Evolutionary conservation across 139 green algal genomes (phyloP).

Genomic region (Zygnema cylindricum): DNA sequence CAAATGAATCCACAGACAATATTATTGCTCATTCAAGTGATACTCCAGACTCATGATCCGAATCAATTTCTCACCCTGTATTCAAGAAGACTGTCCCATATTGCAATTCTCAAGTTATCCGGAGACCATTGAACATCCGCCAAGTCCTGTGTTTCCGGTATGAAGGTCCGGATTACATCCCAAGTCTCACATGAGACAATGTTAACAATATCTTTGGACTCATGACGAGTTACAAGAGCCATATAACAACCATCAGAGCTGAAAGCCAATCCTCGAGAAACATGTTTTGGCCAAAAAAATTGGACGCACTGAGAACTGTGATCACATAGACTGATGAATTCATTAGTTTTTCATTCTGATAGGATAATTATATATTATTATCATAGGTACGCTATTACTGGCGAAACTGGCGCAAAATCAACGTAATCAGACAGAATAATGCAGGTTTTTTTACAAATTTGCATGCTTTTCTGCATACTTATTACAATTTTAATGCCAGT

Average conservation of each 20-base stretch:
- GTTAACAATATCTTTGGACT: conserved; percentile 62
- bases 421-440: too few species aligned
- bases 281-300: conserved; percentile 78
- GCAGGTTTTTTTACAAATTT: too few species aligned
- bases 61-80: conserved; percentile 47
- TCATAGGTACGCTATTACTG: too few species aligned
- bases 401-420: too few species aligned
- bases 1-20: too few species aligned
- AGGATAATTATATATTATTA: too few species aligned
- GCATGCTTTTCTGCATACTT: too few species aligned
- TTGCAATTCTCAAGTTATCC: conserved; percentile 55
- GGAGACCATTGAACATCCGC: conserved; percentile 61
- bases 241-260: conserved; percentile 73
- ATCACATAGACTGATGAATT: too few species aligned
- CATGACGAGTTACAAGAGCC: conserved; percentile 72
- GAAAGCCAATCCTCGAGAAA: conserved; percentile 74
- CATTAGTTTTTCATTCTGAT: too few species aligned
- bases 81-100: conserved; percentile 55
- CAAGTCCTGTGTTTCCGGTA: conserved; percentile 41
- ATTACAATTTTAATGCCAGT: too few species aligned
- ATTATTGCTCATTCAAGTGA: too few species aligned
- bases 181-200: conserved; percentile 43
- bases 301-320: conserved; percentile 70
- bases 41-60: too few species aligned
- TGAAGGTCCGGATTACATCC: conserved; percentile 41